phyloP scores from a whole-genome alignment of 805 yeast genomes.

The Cyberlindnera euphorbiiphila region DNA sequence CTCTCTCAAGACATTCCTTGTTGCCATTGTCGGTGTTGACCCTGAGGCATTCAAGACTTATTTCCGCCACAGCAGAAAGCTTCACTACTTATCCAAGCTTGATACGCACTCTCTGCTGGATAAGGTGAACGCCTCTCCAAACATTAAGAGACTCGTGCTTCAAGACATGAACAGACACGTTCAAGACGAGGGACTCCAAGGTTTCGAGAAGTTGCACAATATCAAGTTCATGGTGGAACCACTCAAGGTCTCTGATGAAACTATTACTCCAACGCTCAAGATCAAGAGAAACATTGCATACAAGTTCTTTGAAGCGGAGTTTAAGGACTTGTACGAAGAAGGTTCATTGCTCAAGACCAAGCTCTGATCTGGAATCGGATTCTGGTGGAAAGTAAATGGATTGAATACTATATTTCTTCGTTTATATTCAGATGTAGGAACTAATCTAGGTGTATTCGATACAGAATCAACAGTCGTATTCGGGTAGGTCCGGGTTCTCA shows the following conservation, averaged over 20 bases:
- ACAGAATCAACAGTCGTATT: no score
- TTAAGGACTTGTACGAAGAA: constrained; percentile 46
- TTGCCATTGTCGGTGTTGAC: constrained; percentile 53
- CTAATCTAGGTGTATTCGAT: no score
- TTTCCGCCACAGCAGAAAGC: constrained; percentile 10
- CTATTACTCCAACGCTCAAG: constrained; percentile 65
- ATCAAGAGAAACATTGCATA: constrained; percentile 46
- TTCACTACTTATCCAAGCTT: constrained; percentile 7
- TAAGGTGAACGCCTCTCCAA: constrained; percentile 15
- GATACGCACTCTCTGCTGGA: constrained; percentile 12
- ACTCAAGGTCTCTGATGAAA: constrained; percentile 54
- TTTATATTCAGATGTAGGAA: no score
- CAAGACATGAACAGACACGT: constrained; percentile 38
- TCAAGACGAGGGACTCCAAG: constrained; percentile 38
- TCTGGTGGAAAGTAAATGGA: background rate
- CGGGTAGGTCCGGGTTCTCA: no score
- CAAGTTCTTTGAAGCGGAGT: constrained; percentile 37
- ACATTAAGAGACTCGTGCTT: constrained; percentile 31
- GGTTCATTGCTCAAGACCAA: constrained; percentile 30
- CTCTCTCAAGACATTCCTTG: constrained; percentile 47
- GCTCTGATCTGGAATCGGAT: constrained; percentile 6
- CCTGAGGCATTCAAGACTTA: constrained; percentile 29
- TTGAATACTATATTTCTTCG: no score
- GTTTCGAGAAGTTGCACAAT: constrained; percentile 63
- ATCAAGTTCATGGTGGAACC: constrained; percentile 53